A percentile compares a stretch with the other conserved stretches of the same genome.
These are phyloP conservation scores for Venturia aucupariae DNA, from an alignment of 2,329 filamentous ascomycete genomes.

Conservation along the genomic window DNA sequence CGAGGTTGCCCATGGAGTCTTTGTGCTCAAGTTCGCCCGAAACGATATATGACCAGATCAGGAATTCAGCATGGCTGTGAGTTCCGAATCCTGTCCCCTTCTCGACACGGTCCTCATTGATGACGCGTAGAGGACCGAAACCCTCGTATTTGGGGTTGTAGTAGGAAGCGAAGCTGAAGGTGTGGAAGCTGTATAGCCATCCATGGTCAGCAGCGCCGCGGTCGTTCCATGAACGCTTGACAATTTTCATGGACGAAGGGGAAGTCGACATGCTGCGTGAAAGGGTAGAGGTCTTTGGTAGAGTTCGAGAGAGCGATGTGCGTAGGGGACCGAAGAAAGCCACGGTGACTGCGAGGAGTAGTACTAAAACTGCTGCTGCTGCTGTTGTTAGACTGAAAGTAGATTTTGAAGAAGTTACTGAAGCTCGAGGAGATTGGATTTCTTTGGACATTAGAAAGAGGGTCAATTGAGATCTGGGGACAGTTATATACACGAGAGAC, in stretches of 20 bases:
- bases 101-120: constrained; percentile 81
- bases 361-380: constrained; percentile 17
- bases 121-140: constrained; percentile 70
- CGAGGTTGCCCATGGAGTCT: constrained; percentile 64
- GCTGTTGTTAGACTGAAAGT: constrained; percentile 7
- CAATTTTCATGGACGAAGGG: constrained; percentile 50
- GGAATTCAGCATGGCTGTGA: constrained; percentile 75
- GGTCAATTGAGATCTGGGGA: background rate
- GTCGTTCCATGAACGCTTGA: constrained; percentile 59
- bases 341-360: constrained; percentile 35
- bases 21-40: constrained; percentile 78
- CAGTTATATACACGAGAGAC: constrained; percentile 6
- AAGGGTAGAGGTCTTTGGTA: constrained; percentile 14
- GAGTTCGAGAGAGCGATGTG: constrained; percentile 23
- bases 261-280: constrained; percentile 9
- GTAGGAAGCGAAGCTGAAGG: constrained; percentile 70
- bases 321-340: constrained; percentile 34
- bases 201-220: constrained; percentile 74
- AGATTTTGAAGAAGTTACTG: background rate
- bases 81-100: constrained; percentile 70
- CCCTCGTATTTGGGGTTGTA: constrained; percentile 57
- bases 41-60: constrained; percentile 87
- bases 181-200: constrained; percentile 83
- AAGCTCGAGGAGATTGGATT: background rate
- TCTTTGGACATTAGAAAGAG: constrained; percentile 6